Conservation (phyloP, 2,329 filamentous ascomycete species). For the Dactylellina leptospora region DNA sequence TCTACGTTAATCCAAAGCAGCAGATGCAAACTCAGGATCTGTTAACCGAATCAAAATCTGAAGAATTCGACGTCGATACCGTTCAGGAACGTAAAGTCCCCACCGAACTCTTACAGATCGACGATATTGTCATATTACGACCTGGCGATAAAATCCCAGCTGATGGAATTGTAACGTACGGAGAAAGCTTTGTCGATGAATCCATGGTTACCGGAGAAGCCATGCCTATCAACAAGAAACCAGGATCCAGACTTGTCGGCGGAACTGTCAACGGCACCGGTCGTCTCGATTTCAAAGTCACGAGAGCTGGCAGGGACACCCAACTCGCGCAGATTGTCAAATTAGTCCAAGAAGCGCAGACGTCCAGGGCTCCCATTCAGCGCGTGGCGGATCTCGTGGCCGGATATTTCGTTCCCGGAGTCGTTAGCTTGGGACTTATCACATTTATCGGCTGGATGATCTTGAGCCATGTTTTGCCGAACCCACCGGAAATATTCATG, state of each 20-base stretch:
- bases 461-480: slow-evolving; percentile 80
- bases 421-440: slow-evolving; percentile 80
- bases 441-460: slow-evolving; percentile 96
- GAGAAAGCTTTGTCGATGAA: slow-evolving; percentile 93
- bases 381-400: slow-evolving; percentile 88
- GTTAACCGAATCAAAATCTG: slow-evolving; percentile 60
- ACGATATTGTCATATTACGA: slow-evolving; percentile 89
- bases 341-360: slow-evolving; percentile 97
- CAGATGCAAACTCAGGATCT: slow-evolving; percentile 62
- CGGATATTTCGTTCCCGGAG: slow-evolving; percentile 91
- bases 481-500: slow-evolving; percentile 89
- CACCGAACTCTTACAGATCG: slow-evolving; percentile 91
- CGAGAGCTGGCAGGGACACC: slow-evolving; percentile 89
- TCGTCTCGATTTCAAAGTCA: slow-evolving; percentile 89
- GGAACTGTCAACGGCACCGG: slow-evolving; percentile 96
- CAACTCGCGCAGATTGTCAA: slow-evolving; percentile 98
- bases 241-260: slow-evolving; percentile 81
- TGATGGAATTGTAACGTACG: slow-evolving; percentile 84
- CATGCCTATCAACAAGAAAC: slow-evolving; percentile 89
- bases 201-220: slow-evolving; percentile 99
- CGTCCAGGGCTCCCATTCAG: slow-evolving; percentile 91
- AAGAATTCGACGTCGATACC: slow-evolving; percentile 57
- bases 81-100: slow-evolving; percentile 82
- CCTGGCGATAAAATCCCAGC: slow-evolving; percentile 97
- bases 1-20: slow-evolving; percentile 93